These are phyloP conservation scores for Capsella rubella DNA, from an alignment of 441 rosid species.

Conservation along the genomic window DNA sequence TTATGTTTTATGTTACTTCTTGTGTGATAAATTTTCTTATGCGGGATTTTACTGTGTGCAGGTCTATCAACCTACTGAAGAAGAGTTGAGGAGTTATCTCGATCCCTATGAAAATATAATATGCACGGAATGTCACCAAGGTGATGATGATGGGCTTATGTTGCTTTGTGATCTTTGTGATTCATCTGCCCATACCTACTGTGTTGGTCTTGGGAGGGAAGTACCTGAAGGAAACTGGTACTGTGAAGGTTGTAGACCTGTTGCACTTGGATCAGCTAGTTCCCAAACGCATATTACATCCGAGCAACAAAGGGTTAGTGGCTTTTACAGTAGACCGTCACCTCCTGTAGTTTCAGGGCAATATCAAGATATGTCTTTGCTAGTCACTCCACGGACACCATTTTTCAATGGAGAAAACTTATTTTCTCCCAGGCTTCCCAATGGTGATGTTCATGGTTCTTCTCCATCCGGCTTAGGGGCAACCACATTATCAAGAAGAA, in stretches of 20 bases:
- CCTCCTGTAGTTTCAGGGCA: constrained; percentile 54
- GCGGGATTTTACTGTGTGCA: constrained; percentile 44
- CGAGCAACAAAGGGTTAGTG: constrained; percentile 60
- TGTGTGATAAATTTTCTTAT: constrained; percentile 28
- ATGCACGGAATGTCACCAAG: constrained; percentile 92
- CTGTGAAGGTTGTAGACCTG: constrained; percentile 93
- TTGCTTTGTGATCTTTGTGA: constrained; percentile 96
- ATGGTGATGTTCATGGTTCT: constrained; percentile 55
- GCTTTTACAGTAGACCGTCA: constrained; percentile 56
- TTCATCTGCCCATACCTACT: constrained; percentile 97
- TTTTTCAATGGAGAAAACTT: constrained; percentile 58
- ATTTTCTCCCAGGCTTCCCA: constrained; percentile 72
- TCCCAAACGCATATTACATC: constrained; percentile 59
- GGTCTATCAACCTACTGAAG: constrained; percentile 99
- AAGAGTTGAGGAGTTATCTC: constrained; percentile 92
- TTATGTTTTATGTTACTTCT: constrained; percentile 7
- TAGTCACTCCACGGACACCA: constrained; percentile 63
- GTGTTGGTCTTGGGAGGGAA: constrained; percentile 93
- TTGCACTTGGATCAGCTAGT: constrained; percentile 79
- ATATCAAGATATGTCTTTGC: constrained; percentile 54
- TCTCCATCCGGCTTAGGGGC: constrained; percentile 84
- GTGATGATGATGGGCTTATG: constrained; percentile 98
- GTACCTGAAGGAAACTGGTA: constrained; percentile 99
- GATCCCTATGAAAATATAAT: constrained; percentile 95
- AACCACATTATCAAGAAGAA: constrained; percentile 79